Percentiles rank a stretch among this genome's conserved stretches.
phyloP scores from a whole-genome alignment of 1,139 yeast genomes.

The Kodamaea plutei region DNA sequence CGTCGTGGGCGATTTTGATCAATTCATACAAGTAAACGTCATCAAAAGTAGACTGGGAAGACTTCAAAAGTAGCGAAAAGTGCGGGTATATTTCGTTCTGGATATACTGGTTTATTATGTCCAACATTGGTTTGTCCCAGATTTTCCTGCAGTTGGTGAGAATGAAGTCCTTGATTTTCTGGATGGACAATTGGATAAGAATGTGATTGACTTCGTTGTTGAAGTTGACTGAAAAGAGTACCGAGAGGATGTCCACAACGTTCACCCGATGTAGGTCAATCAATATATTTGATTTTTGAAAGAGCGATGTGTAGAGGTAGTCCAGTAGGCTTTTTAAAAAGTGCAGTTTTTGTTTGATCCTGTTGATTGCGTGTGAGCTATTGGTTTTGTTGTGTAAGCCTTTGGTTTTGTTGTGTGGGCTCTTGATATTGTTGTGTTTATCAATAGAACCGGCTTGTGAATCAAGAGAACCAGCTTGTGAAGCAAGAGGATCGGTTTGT shows the following conservation, averaged over 20 bases:
- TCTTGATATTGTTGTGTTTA: too few species aligned
- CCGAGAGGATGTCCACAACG: constrained; percentile 12
- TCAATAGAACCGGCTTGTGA: too few species aligned
- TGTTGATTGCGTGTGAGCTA: too few species aligned
- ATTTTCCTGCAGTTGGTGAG: constrained; percentile 27
- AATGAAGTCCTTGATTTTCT: constrained; percentile 38
- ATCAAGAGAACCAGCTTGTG: too few species aligned
- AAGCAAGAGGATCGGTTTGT: too few species aligned
- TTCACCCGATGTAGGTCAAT: too few species aligned
- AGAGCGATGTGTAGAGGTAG: constrained; percentile 9
- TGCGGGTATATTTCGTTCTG: constrained; percentile 36
- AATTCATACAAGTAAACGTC: constrained; percentile 26
- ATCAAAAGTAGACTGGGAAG: constrained; percentile 14
- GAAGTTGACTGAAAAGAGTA: constrained; percentile 27
- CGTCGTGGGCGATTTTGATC: constrained; percentile 39
- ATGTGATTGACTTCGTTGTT: constrained; percentile 32
- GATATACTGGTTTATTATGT: constrained; percentile 35
- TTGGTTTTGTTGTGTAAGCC: too few species aligned
- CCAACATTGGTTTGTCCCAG: constrained; percentile 43
- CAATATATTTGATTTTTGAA: constrained; percentile 4
- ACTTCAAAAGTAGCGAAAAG: constrained; percentile 24
- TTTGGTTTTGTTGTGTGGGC: too few species aligned
- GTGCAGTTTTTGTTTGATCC: constrained; percentile 3
- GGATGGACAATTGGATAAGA: constrained; percentile 39
- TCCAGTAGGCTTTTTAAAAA: constrained; percentile 7